Conservation (phyloP, 257 asterid genomes). For the Fraxinus americana region DNA sequence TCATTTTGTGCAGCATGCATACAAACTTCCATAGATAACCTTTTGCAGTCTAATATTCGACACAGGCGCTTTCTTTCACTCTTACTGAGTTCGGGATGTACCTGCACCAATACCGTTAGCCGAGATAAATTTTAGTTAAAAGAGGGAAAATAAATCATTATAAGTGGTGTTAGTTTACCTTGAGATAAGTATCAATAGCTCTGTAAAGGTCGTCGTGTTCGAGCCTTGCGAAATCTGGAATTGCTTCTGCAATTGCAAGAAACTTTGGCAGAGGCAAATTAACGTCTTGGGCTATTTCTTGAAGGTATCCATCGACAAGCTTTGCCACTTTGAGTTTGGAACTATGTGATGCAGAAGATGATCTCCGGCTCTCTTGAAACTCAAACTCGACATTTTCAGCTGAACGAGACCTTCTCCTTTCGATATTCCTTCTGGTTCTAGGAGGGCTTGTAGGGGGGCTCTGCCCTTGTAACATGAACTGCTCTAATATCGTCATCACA, state of each 20-base stretch:
- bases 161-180: conserved; percentile 43
- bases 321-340: conserved; percentile 79
- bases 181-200: conserved; percentile 80
- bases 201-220: conserved; percentile 90
- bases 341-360: conserved; percentile 82
- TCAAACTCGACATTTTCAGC: conserved; percentile 67
- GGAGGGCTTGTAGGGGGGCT: conserved; percentile 85
- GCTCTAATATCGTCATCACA: conserved; percentile 57
- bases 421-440: conserved; percentile 44
- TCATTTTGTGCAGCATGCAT: conserved; percentile 96
- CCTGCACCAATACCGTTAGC: conserved; percentile 44
- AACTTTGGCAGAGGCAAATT: conserved; percentile 63
- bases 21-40: conserved; percentile 71
- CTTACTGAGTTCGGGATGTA: conserved; percentile 71
- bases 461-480: conserved; percentile 71
- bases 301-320: conserved; percentile 75
- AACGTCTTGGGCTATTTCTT: conserved; percentile 60
- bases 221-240: conserved; percentile 74
- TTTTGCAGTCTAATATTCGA: conserved; percentile 71
- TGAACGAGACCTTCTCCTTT: conserved; percentile 80
- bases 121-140: neutral
- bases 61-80: conserved; percentile 78
- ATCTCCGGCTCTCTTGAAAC: conserved; percentile 77
- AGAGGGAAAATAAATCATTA: neutral
- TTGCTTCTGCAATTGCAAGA: conserved; percentile 62